phyloP scores from a whole-genome alignment of 2,329 filamentous ascomycete species.

The Xylariaceae sp. region DNA sequence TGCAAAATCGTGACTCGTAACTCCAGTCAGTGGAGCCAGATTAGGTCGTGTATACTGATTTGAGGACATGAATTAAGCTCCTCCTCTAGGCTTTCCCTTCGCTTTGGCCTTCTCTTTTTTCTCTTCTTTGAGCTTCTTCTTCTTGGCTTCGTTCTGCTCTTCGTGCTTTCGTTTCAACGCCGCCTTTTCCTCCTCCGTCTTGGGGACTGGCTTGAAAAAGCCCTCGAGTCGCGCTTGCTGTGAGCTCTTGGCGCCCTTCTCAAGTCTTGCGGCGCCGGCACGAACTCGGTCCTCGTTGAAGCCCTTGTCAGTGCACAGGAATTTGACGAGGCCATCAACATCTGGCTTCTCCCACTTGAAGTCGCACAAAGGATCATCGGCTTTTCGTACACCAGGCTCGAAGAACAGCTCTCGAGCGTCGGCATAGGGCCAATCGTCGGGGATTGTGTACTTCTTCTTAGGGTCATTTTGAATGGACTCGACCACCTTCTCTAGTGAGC shows the following conservation, averaged over 20 bases:
- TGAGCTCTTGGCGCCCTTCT: constrained; percentile 86
- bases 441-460: constrained; percentile 78
- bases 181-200: constrained; percentile 82
- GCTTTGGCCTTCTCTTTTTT: constrained; percentile 92
- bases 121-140: constrained; percentile 91
- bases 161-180: constrained; percentile 90
- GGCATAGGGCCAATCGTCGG: constrained; percentile 94
- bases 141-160: constrained; percentile 85
- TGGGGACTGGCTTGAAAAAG: constrained; percentile 92
- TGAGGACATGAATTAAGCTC: neutral
- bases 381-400: constrained; percentile 79
- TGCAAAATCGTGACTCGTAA: too few relatives aligned
- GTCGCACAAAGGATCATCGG: constrained; percentile 83
- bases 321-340: constrained; percentile 83
- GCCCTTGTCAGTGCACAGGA: constrained; percentile 88
- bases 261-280: constrained; percentile 70
- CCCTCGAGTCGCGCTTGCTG: constrained; percentile 92
- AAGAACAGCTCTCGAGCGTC: constrained; percentile 92
- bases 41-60: neutral
- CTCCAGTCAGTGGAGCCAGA: too few relatives aligned
- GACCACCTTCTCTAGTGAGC: constrained; percentile 81
- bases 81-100: constrained; percentile 77
- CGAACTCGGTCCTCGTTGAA: constrained; percentile 95
- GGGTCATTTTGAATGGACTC: constrained; percentile 73
- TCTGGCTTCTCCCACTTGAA: constrained; percentile 98